Conservation (phyloP, 768 basidiomycete genomes). For the Cantharellus anzutake region DNA sequence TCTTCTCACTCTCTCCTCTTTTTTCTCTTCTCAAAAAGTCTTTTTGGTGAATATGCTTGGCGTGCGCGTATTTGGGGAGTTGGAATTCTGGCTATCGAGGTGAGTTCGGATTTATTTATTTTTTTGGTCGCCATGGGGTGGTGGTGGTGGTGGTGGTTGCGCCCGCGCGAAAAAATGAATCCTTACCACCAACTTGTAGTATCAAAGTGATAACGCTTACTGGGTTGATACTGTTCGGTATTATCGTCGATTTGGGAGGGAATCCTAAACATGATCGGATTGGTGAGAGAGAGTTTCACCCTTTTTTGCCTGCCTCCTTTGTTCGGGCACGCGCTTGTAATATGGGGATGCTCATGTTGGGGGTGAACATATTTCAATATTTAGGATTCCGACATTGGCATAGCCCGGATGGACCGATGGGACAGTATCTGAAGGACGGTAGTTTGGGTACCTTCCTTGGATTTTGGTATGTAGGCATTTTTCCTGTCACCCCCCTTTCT, state of each 20-base stretch:
- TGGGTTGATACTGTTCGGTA: slow-evolving; percentile 18
- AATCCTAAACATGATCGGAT: slow-evolving; percentile 20
- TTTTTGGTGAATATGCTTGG: slow-evolving; percentile 39
- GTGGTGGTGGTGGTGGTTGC: no score
- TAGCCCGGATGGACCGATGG: slow-evolving; percentile 19
- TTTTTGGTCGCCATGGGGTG: slow-evolving; percentile 7
- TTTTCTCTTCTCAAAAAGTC: slow-evolving; percentile 18
- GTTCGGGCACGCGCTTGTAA: no score
- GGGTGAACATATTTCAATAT: not conserved
- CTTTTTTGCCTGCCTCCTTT: not conserved
- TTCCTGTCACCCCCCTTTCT: not conserved
- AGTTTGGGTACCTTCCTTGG: slow-evolving; percentile 40
- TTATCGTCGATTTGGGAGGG: slow-evolving; percentile 45
- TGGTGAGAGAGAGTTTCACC: slow-evolving; percentile 5
- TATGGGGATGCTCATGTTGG: no score
- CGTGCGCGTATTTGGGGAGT: slow-evolving; percentile 46
- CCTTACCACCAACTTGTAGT: no score
- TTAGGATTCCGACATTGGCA: slow-evolving; percentile 22
- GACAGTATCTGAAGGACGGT: slow-evolving; percentile 22
- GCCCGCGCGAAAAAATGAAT: no score
- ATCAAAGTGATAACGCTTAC: slow-evolving; percentile 36
- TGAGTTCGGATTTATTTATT: slow-evolving; percentile 1
- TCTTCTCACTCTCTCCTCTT: not conserved
- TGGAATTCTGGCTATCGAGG: slow-evolving; percentile 36
- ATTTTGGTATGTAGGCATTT: slow-evolving; percentile 39